A percentile compares a stretch with the other conserved stretches of the same genome.
These are phyloP conservation scores for Crithidia brevicula DNA, from an alignment of 208 protist species.

Conservation along the genomic window DNA sequence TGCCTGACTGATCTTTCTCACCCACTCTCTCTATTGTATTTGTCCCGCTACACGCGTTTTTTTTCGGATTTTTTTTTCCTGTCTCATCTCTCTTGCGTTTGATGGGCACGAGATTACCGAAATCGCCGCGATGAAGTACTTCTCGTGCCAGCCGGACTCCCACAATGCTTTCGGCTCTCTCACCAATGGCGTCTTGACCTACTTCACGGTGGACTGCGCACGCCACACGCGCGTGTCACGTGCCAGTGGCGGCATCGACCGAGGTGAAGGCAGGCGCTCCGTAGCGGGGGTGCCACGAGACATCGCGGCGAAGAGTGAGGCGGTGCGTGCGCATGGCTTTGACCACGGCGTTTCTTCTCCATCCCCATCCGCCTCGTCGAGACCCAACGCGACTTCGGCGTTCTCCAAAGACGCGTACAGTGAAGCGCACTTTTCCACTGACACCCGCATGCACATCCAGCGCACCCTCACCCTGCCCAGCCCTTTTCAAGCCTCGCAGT, in stretches of 20 bases:
- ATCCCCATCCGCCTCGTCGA: neutral
- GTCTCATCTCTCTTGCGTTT: neutral
- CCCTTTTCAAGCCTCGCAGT: slow-evolving; percentile 50
- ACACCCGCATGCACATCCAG: slow-evolving; percentile 46
- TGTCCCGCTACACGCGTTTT: neutral
- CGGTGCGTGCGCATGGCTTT: no score
- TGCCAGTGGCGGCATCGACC: neutral
- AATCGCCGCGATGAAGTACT: slow-evolving; percentile 69
- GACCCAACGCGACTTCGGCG: neutral
- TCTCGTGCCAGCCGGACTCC: slow-evolving; percentile 79
- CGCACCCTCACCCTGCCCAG: slow-evolving; percentile 53
- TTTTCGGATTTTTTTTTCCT: neutral
- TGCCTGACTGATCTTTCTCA: no score
- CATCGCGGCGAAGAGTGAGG: no score
- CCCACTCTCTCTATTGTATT: neutral
- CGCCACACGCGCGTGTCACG: slow-evolving; percentile 21
- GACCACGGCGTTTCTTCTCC: neutral
- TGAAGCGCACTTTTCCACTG: slow-evolving; percentile 22
- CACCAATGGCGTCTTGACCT: slow-evolving; percentile 66
- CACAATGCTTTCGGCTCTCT: slow-evolving; percentile 86
- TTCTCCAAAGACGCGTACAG: neutral
- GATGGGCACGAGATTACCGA: no score
- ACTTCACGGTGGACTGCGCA: slow-evolving; percentile 68
- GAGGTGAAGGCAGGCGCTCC: no score
- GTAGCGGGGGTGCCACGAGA: no score